Conservation (phyloP, 306 rosid species). For the Biancaea sappan region DNA sequence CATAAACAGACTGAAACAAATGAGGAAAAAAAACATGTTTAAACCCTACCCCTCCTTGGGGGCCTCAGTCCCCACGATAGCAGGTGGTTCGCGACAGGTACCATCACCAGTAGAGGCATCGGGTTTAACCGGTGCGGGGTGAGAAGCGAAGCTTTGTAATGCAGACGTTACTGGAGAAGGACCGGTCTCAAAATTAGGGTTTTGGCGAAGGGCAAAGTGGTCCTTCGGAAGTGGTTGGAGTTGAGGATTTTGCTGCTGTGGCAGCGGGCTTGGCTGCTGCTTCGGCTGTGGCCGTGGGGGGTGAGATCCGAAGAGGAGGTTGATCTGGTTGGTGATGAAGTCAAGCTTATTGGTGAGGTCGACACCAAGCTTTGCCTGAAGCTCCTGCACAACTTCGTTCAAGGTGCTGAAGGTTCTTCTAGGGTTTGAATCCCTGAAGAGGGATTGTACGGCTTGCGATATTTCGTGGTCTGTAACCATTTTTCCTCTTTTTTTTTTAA, state of each 20-base stretch:
- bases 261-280: slow-evolving; percentile 19
- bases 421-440: slow-evolving; percentile 53
- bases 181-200: slow-evolving; percentile 59
- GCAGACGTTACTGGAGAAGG: slow-evolving; percentile 47
- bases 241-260: slow-evolving; percentile 26
- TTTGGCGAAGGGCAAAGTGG: slow-evolving; percentile 60
- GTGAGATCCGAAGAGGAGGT: slow-evolving; percentile 48
- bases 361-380: slow-evolving; percentile 65
- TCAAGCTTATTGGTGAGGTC: slow-evolving; percentile 74
- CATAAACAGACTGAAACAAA: not conserved
- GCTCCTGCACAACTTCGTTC: slow-evolving; percentile 62
- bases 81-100: not conserved
- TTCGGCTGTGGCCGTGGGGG: slow-evolving; percentile 2
- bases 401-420: slow-evolving; percentile 48
- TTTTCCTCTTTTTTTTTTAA: not conserved
- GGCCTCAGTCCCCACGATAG: slow-evolving; percentile 38
- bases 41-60: slow-evolving; percentile 63
- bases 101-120: slow-evolving; percentile 29
- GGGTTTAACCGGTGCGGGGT: slow-evolving; percentile 29
- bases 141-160: slow-evolving; percentile 47
- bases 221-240: slow-evolving; percentile 41
- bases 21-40: not conserved
- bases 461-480: slow-evolving; percentile 80
- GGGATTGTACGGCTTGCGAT: slow-evolving; percentile 57
- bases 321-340: slow-evolving; percentile 67